These are phyloP conservation scores for Apocynum venetum DNA, from an alignment of 257 asterid species.

Conservation along the genomic window DNA sequence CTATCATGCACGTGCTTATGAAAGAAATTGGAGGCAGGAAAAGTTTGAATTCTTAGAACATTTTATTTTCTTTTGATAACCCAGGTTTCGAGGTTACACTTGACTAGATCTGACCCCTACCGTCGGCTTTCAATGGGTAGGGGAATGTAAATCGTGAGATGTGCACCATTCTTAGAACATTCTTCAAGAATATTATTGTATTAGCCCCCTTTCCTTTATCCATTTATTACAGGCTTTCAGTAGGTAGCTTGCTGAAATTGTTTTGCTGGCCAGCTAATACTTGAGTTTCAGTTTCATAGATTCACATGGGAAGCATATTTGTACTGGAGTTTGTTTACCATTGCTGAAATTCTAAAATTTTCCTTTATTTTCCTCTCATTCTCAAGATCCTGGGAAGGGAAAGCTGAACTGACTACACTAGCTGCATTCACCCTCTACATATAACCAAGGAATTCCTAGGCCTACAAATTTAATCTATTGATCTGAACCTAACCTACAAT, in stretches of 20 bases:
- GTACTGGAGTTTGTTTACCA: not conserved
- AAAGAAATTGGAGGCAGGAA: not conserved
- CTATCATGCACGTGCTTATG: not conserved
- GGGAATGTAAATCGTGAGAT: too few relatives aligned
- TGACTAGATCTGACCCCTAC: too few relatives aligned
- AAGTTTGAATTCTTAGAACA: not conserved
- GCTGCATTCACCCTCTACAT: not conserved
- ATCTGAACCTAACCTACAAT: not conserved
- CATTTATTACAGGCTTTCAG: not conserved
- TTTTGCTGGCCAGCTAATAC: not conserved
- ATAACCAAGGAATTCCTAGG: not conserved
- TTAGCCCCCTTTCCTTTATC: not conserved
- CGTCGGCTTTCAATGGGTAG: too few relatives aligned
- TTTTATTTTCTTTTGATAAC: too few relatives aligned
- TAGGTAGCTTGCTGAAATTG: not conserved
- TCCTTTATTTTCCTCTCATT: not conserved
- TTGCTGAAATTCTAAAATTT: not conserved
- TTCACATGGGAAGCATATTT: not conserved
- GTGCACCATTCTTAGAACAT: too few relatives aligned
- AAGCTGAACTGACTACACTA: not conserved
- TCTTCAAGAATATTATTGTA: not conserved
- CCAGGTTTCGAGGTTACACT: too few relatives aligned
- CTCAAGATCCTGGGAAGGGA: not conserved
- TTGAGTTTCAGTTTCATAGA: not conserved
- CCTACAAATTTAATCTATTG: not conserved